These are phyloP conservation scores for Coemansia asiatica DNA, from an alignment of 192 early-diverging fungal species.

Conservation along the genomic window DNA sequence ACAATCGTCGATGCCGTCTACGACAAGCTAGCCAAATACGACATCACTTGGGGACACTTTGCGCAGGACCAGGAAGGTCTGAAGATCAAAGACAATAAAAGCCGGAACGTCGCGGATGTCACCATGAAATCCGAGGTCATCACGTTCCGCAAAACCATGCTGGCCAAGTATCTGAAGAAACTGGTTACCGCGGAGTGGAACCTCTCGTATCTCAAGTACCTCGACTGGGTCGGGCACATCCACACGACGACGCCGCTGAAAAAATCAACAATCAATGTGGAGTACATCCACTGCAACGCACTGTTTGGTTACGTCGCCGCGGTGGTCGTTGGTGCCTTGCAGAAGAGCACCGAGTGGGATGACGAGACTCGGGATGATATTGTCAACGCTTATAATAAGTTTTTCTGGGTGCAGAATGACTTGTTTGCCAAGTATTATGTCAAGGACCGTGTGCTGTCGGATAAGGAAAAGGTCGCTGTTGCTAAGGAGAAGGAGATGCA, in stretches of 20 bases:
- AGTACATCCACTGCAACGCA: conserved; percentile 79
- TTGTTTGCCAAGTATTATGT: conserved; percentile 76
- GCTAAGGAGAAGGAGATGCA: conserved; percentile 16
- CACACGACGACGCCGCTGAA: conserved; percentile 74
- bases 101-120: conserved; percentile 49
- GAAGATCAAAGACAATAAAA: conserved; percentile 23
- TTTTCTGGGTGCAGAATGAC: conserved; percentile 86
- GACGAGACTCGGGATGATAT: conserved; percentile 57
- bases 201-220: conserved; percentile 63
- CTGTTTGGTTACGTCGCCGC: conserved; percentile 68
- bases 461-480: conserved; percentile 36
- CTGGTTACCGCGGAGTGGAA: conserved; percentile 58
- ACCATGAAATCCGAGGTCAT: conserved; percentile 67
- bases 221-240: conserved; percentile 79
- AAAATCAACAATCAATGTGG: conserved; percentile 77
- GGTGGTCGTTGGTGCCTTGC: conserved; percentile 57
- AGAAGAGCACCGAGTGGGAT: conserved; percentile 58
- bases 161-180: conserved; percentile 70
- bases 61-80: conserved; percentile 68
- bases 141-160: conserved; percentile 77
- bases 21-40: conserved; percentile 65
- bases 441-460: conserved; percentile 56
- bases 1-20: conserved; percentile 79
- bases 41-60: conserved; percentile 74
- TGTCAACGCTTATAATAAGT: conserved; percentile 73